Percentiles rank a stretch among this genome's conserved stretches.
phyloP scores from a whole-genome alignment of 169 alveolate species.

The Cyclospora cayetanensis region DNA sequence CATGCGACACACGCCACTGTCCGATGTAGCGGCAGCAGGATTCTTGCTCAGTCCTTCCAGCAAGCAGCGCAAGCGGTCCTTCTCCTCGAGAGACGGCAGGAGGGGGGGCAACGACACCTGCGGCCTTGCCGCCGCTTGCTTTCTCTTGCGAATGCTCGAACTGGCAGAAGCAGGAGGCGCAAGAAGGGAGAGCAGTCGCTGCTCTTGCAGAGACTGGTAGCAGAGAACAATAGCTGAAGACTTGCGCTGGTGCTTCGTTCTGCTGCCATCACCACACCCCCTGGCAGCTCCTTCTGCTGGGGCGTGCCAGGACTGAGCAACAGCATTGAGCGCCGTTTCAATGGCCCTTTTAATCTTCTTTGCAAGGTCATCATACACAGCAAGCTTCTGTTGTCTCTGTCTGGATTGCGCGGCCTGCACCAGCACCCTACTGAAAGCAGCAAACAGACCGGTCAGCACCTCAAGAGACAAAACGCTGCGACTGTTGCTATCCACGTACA shows the following conservation, averaged over 20 bases:
- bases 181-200: too few species aligned
- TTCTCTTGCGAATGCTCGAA: too few species aligned
- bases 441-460: background rate
- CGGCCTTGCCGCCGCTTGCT: too few species aligned
- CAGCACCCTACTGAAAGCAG: background rate
- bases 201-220: slow-evolving; percentile 13
- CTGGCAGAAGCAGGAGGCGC: too few species aligned
- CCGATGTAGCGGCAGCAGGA: background rate
- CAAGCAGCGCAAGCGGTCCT: background rate
- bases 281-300: background rate
- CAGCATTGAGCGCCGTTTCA: background rate
- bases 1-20: background rate
- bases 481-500: background rate
- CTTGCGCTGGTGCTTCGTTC: background rate
- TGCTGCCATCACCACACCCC: too few species aligned
- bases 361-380: background rate
- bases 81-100: background rate
- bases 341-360: background rate
- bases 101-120: too few species aligned
- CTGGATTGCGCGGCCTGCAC: background rate
- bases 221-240: background rate
- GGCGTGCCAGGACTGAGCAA: background rate
- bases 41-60: background rate
- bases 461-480: background rate
- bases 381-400: background rate